Evolutionary conservation across 805 yeast species (phyloP), one percentile per base, ranked within the genome.

Genomic region (Metschnikowia cerradonensis): DNA sequence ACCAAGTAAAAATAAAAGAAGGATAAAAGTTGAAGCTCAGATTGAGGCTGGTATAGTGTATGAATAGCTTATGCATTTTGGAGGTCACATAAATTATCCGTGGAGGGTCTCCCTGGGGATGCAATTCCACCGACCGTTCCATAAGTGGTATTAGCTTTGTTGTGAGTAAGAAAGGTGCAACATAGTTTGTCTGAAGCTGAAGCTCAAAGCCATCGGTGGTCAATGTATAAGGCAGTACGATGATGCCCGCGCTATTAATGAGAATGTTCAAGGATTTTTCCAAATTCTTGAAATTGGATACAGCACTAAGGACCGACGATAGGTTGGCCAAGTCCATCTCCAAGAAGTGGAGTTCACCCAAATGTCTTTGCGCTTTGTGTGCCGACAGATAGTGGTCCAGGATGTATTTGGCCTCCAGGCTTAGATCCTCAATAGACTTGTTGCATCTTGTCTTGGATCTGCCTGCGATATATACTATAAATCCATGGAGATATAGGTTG

Each of bases 401-500:
- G 1, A 63, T 45, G 36, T 48, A 49, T 22, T 60, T 53, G 0
- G 92, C 91, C 57, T 84, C 86, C 20, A 67, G 64, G 30, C 73
- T 67, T 14, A 88, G 68, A 20, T 81, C 82, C 35, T 71, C 69
- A 15, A 86, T 81, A 1, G 90, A 83, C 41, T 75, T 76, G 41
- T 70, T 67, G 4, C 85, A 84, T 51, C 86, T 73, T 13, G 75
- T 67, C 41, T 70, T 71, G 56, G 79, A 82, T 56, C 96, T 70
- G 3, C 95, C 92, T 2, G 87, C 89, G 35, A 89, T 71, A 62
- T 88, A 89, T 3, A 89, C 84, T 7, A 76, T 71, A 62, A 79
- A 86, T 0, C 96, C 96, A 65, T 88, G 96, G 46, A 87, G 71
- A 60, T 84, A 88, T 5, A 89, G 73, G 60, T 88, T 91, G 22